phyloP scores from a whole-genome alignment of 768 basidiomycete genomes.

The Ramaria sp. region DNA sequence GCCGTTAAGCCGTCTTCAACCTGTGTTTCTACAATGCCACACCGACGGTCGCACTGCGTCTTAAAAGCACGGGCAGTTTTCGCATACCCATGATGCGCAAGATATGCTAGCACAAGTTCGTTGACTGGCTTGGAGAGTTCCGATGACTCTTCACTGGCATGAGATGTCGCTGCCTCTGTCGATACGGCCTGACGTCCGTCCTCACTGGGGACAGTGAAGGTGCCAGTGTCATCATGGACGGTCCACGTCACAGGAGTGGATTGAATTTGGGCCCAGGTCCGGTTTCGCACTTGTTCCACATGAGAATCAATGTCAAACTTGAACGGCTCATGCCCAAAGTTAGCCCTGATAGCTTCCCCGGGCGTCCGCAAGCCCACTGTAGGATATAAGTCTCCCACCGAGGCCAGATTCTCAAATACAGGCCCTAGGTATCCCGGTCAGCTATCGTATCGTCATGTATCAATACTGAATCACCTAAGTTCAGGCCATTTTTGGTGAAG shows the following conservation, averaged over 20 bases:
- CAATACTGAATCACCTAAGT: conserved; percentile 40
- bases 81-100: conserved; percentile 78
- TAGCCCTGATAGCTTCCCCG: conserved; percentile 69
- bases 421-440: conserved; percentile 31
- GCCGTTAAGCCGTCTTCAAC: conserved; percentile 6
- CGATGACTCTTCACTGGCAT: conserved; percentile 1
- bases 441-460: conserved; percentile 11
- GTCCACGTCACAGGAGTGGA: conserved; percentile 41
- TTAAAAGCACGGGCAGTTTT: conserved; percentile 61
- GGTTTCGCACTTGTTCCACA: conserved; percentile 58
- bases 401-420: conserved; percentile 65
- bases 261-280: conserved; percentile 59
- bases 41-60: conserved; percentile 25
- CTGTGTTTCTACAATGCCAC: background rate
- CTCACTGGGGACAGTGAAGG: background rate
- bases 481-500: conserved; percentile 80
- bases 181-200: background rate
- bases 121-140: conserved; percentile 35
- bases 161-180: background rate
- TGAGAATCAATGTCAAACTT: conserved; percentile 84
- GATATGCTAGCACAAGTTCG: conserved; percentile 66
- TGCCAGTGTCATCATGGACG: background rate
- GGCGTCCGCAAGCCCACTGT: conserved; percentile 80
- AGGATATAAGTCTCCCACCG: conserved; percentile 62
- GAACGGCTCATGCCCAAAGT: conserved; percentile 84